Conservation (phyloP, 495 filamentous ascomycete species). For the Podospora pseudopauciseta region DNA sequence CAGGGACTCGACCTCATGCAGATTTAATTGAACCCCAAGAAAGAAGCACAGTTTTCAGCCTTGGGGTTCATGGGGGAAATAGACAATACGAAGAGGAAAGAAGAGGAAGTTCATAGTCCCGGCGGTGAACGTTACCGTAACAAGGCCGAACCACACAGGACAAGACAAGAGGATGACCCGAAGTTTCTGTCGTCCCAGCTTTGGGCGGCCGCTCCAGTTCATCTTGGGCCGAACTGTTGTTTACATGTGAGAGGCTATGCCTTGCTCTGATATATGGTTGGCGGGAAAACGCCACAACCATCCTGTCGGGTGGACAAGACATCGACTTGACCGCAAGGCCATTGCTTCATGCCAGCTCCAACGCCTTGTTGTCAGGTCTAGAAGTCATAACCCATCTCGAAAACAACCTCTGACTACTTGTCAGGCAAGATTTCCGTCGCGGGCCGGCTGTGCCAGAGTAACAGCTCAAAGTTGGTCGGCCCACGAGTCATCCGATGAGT, state of each 20-base stretch:
- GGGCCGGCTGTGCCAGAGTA: neutral
- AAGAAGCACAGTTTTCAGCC: neutral
- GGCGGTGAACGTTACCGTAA: neutral
- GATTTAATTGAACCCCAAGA: neutral
- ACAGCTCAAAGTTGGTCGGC: neutral
- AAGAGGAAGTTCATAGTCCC: neutral
- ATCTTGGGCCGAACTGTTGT: neutral
- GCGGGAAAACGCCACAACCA: slow-evolving; percentile 7
- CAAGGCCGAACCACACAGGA: neutral
- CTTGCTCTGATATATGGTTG: neutral
- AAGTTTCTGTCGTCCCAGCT: neutral
- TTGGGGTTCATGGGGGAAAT: neutral
- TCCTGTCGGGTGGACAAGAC: neutral
- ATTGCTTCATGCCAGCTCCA: neutral
- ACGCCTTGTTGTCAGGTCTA: neutral
- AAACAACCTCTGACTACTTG: neutral
- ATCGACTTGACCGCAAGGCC: neutral
- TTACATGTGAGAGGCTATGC: neutral
- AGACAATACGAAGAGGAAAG: neutral
- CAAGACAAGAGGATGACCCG: neutral
- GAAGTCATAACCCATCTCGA: neutral
- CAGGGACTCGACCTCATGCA: neutral
- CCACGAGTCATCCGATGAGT: neutral
- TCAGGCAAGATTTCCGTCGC: neutral
- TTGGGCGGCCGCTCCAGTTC: neutral